These are phyloP conservation scores for Ophiostoma ulmi DNA, from an alignment of 2,329 filamentous ascomycete species.

Conservation along the genomic window DNA sequence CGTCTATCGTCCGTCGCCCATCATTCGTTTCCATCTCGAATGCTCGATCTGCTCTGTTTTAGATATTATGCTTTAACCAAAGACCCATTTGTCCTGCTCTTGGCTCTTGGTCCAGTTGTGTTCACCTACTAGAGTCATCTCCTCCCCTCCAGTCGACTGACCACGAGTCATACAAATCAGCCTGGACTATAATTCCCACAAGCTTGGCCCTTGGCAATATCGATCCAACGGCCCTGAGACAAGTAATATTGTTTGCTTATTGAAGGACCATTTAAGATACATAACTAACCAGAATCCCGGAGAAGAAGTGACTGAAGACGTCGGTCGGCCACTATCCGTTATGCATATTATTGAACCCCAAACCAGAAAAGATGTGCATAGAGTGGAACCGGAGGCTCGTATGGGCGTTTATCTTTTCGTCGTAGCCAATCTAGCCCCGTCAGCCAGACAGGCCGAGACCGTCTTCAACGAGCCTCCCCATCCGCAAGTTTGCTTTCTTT, in stretches of 20 bases:
- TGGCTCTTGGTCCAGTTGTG: background rate
- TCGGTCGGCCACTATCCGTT: background rate
- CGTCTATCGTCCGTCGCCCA: background rate
- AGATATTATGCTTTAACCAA: background rate
- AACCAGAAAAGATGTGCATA: background rate
- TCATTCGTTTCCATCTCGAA: background rate
- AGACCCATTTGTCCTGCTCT: background rate
- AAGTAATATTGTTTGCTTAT: background rate
- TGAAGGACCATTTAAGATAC: background rate
- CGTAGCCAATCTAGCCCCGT: no score
- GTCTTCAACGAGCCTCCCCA: background rate
- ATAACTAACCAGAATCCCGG: background rate
- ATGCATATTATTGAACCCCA: background rate
- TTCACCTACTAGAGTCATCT: background rate
- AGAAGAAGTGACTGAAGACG: background rate
- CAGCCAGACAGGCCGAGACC: no score
- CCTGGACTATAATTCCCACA: background rate
- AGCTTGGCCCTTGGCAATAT: conserved; percentile 6
- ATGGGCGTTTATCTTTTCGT: no score
- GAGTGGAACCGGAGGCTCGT: background rate
- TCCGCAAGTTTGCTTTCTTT: no score
- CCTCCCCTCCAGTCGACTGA: background rate
- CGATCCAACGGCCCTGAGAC: background rate
- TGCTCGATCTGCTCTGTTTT: no score
- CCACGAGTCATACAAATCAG: conserved; percentile 8